phyloP scores from a whole-genome alignment of 768 basidiomycete genomes.

The Pulveroboletus sp. region DNA sequence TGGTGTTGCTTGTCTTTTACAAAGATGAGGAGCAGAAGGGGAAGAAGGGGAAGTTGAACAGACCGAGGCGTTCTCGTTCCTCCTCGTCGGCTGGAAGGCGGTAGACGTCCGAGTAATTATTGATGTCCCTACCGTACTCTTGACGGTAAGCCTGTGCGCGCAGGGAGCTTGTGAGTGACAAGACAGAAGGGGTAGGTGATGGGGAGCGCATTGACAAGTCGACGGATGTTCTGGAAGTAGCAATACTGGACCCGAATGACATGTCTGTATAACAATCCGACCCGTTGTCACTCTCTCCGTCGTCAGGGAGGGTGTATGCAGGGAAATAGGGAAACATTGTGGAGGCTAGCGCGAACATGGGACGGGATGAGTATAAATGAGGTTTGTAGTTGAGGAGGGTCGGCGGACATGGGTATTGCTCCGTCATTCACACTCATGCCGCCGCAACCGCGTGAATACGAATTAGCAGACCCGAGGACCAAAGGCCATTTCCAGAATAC shows the following conservation, averaged over 20 bases:
- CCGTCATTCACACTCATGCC: slow-evolving; percentile 23
- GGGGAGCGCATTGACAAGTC: slow-evolving; percentile 57
- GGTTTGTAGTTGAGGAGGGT: slow-evolving; percentile 15
- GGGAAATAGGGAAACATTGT: slow-evolving; percentile 11
- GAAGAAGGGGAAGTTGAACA: slow-evolving; percentile 17
- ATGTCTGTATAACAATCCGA: slow-evolving; percentile 42
- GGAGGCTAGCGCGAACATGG: slow-evolving; percentile 10
- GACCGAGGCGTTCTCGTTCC: slow-evolving; percentile 66
- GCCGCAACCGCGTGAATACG: slow-evolving; percentile 27
- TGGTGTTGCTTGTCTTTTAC: slow-evolving; percentile 59
- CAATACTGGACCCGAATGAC: slow-evolving; percentile 37
- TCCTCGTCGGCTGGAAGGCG: slow-evolving; percentile 75
- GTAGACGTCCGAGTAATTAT: slow-evolving; percentile 78
- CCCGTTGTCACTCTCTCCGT: slow-evolving; percentile 41
- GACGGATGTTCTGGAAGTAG: slow-evolving; percentile 53
- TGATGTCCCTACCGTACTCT: slow-evolving; percentile 66
- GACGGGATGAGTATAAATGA: slow-evolving; percentile 21
- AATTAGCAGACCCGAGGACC: slow-evolving; percentile 23
- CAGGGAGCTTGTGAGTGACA: slow-evolving; percentile 62
- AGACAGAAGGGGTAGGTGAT: slow-evolving; percentile 66
- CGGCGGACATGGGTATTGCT: slow-evolving; percentile 33
- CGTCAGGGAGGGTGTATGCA: slow-evolving; percentile 29
- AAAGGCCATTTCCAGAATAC: not conserved
- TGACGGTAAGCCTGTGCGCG: slow-evolving; percentile 54
- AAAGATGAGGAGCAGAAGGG: slow-evolving; percentile 9